A percentile compares a stretch with the other conserved stretches of the same genome.
Evolutionary conservation across 2,329 filamentous ascomycete species (phyloP).

Genomic region (Cucurbitaria berberidis): DNA sequence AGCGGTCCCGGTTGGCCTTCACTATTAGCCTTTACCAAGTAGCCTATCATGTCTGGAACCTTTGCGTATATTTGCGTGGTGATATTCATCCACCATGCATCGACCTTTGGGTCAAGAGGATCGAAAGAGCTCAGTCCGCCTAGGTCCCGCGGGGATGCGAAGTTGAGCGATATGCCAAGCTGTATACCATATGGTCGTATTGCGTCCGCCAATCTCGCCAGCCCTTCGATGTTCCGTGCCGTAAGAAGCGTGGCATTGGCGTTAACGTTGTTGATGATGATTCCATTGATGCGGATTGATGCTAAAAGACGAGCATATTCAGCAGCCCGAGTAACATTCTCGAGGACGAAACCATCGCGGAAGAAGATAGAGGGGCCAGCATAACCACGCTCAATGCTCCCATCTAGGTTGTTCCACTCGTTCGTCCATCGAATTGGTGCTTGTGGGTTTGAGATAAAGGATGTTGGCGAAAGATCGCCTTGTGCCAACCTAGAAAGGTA

Average conservation of each 20-base stretch:
- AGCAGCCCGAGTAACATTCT: constrained; percentile 64
- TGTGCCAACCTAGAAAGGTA: constrained; percentile 71
- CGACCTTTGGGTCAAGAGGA: constrained; percentile 65
- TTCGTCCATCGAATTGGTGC: constrained; percentile 73
- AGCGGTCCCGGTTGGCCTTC: constrained; percentile 74
- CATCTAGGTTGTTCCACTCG: constrained; percentile 75
- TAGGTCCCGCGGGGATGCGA: constrained; percentile 66
- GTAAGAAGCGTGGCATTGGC: constrained; percentile 66
- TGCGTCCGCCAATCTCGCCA: constrained; percentile 67
- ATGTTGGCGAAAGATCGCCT: constrained; percentile 58
- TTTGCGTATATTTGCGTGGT: constrained; percentile 65
- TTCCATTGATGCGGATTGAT: constrained; percentile 69
- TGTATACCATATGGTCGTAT: constrained; percentile 72
- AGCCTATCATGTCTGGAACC: constrained; percentile 72
- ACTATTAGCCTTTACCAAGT: constrained; percentile 73
- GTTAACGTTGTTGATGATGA: constrained; percentile 76
- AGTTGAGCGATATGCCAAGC: constrained; percentile 71
- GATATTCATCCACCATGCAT: constrained; percentile 67
- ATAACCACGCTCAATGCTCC: constrained; percentile 72
- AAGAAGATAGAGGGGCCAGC: constrained; percentile 74
- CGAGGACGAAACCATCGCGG: constrained; percentile 60
- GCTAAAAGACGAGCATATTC: constrained; percentile 71
- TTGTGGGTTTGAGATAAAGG: constrained; percentile 62
- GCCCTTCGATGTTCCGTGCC: constrained; percentile 64
- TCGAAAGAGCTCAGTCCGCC: constrained; percentile 67